Conservation (phyloP, 2,329 filamentous ascomycete species). For the Ambrosiella cleistominuta region DNA sequence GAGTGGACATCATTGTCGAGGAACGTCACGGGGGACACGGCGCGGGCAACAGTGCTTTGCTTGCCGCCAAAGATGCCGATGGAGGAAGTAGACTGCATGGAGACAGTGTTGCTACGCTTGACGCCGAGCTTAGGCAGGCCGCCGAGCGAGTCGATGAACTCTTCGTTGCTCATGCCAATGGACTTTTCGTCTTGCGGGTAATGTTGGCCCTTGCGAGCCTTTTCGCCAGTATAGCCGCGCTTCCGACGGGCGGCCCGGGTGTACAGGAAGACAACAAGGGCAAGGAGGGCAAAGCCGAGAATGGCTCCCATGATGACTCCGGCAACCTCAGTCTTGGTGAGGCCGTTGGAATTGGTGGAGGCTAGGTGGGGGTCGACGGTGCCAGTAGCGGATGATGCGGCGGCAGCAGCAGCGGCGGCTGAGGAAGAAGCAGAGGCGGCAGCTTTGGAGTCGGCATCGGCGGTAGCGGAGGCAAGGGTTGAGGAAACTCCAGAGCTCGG, state of each 20-base stretch:
- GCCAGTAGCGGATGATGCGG: slow-evolving; percentile 15
- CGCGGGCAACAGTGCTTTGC: neutral
- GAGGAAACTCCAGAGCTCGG: slow-evolving; percentile 16
- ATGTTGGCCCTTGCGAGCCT: slow-evolving; percentile 3
- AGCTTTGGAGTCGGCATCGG: slow-evolving; percentile 16
- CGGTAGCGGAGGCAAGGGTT: slow-evolving; percentile 17
- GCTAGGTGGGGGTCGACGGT: slow-evolving; percentile 3
- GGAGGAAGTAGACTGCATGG: slow-evolving; percentile 3
- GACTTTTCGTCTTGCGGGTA: slow-evolving; percentile 10
- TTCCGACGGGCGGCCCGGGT: slow-evolving; percentile 20
- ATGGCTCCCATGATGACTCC: slow-evolving; percentile 73
- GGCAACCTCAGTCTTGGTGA: slow-evolving; percentile 40
- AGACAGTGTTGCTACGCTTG: slow-evolving; percentile 23
- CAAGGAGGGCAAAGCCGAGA: slow-evolving; percentile 50
- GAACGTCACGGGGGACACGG: neutral
- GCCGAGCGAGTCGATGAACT: slow-evolving; percentile 12
- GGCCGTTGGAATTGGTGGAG: slow-evolving; percentile 4
- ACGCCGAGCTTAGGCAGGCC: slow-evolving; percentile 19
- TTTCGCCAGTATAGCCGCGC: slow-evolving; percentile 12
- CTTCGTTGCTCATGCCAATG: slow-evolving; percentile 11
- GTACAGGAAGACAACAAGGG: slow-evolving; percentile 51
- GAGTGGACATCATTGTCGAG: slow-evolving; percentile 22
- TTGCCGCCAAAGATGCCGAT: slow-evolving; percentile 12
- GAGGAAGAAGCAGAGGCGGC: slow-evolving; percentile 17
- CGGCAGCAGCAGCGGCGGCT: slow-evolving; percentile 17